Percentiles rank a stretch among this genome's conserved stretches.
Conservation (phyloP, 2,329 filamentous ascomycete species). For the Chaetothyriales sp. region DNA sequence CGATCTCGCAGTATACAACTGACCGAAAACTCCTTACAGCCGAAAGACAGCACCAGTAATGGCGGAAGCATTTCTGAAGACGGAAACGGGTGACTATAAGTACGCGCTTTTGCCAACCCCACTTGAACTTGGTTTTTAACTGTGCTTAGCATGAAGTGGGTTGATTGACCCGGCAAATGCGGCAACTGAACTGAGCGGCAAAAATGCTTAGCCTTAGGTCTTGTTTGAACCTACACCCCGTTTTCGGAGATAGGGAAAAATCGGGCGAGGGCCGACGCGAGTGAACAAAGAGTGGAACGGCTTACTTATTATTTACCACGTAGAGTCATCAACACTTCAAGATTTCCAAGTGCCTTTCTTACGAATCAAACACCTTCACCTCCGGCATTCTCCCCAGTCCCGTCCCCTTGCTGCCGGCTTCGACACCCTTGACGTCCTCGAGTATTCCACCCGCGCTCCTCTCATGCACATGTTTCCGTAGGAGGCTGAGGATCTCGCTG, state of each 20-base stretch:
- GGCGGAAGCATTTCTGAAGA: constrained; percentile 4
- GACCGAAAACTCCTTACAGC: too few species aligned
- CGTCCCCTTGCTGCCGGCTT: constrained; percentile 12
- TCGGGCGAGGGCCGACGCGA: too few species aligned
- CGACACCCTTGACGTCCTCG: constrained; percentile 16
- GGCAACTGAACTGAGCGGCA: constrained; percentile 17
- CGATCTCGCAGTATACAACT: too few species aligned
- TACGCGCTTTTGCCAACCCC: too few species aligned
- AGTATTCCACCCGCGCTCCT: constrained; percentile 48
- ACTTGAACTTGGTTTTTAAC: too few species aligned
- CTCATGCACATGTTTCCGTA: constrained; percentile 67
- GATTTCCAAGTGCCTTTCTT: neutral
- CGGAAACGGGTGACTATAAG: too few species aligned
- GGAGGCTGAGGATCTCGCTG: constrained; percentile 61
- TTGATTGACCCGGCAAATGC: constrained; percentile 9
- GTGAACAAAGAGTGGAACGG: too few species aligned
- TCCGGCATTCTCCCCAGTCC: constrained; percentile 38
- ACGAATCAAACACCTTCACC: constrained; percentile 28
- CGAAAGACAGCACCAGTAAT: constrained; percentile 3
- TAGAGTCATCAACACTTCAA: neutral
- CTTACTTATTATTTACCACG: too few species aligned
- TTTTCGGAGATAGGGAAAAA: too few species aligned
- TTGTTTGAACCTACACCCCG: too few species aligned
- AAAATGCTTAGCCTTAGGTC: constrained; percentile 8
- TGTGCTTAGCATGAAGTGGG: too few species aligned